phyloP scores from a whole-genome alignment of 208 protist genomes.

The Wallacemonas collosoma region DNA sequence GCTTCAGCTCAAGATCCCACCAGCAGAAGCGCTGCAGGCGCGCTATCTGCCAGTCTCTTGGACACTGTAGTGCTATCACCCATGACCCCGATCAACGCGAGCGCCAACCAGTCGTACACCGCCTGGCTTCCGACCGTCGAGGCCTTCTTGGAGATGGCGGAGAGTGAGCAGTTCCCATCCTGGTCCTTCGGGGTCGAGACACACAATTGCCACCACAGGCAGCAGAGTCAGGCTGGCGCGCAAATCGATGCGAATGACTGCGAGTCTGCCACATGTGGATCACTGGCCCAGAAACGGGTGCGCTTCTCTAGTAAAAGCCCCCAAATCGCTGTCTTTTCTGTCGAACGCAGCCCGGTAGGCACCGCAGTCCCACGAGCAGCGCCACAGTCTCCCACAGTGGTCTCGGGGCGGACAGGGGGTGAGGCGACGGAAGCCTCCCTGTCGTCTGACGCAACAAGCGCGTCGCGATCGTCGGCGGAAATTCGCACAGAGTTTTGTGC shows the following conservation, averaged over 20 bases:
- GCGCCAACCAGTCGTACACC: neutral
- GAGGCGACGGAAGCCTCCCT: neutral
- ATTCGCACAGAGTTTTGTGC: neutral
- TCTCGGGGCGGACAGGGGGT: too few species aligned
- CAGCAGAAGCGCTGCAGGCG: neutral
- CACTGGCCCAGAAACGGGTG: conserved; percentile 23
- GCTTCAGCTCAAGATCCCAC: too few species aligned
- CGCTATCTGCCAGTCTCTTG: neutral
- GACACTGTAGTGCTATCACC: conserved; percentile 13
- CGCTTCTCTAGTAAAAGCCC: conserved; percentile 70
- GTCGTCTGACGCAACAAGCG: neutral
- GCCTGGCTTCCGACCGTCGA: neutral
- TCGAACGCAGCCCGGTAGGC: conserved; percentile 26
- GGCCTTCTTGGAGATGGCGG: neutral
- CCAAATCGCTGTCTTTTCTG: conserved; percentile 41
- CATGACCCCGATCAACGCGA: neutral
- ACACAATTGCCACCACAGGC: neutral
- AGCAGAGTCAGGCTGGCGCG: too few species aligned
- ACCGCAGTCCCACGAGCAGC: neutral
- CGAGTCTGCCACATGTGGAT: neutral
- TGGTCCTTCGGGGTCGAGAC: neutral
- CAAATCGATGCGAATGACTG: too few species aligned
- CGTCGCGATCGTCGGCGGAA: conserved; percentile 10
- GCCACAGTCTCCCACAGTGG: neutral
- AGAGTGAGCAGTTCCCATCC: neutral